Conservation (phyloP, 2,329 filamentous ascomycete species). For the Cryphonectria japonica region DNA sequence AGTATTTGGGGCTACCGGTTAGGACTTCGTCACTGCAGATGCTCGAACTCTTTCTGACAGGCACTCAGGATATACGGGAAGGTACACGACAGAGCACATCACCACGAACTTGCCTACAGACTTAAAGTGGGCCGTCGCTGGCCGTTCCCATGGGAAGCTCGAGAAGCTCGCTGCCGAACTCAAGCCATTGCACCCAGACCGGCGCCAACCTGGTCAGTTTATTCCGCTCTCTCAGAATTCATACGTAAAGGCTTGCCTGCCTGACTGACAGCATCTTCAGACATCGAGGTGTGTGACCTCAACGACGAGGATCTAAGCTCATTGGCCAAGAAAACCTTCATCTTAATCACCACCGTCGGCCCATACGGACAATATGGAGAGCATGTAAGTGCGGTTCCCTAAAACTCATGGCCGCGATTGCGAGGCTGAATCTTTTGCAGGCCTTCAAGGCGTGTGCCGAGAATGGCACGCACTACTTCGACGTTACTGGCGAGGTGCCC, state of each 20-base stretch:
- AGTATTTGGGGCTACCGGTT: constrained; percentile 61
- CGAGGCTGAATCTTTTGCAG: constrained; percentile 17
- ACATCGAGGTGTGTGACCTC: constrained; percentile 57
- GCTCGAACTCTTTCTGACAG: constrained; percentile 19
- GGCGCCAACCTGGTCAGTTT: constrained; percentile 67
- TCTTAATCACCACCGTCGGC: constrained; percentile 63
- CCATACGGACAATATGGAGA: constrained; percentile 63
- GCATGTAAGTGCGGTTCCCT: constrained; percentile 32
- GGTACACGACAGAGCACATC: constrained; percentile 76
- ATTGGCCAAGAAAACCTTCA: constrained; percentile 59
- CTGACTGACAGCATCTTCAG: constrained; percentile 36
- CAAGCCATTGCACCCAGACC: constrained; percentile 68
- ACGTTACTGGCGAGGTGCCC: constrained; percentile 64
- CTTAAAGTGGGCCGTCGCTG: constrained; percentile 86
- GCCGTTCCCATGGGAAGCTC: constrained; percentile 78
- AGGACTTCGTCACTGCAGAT: not conserved
- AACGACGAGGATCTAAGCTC: constrained; percentile 49
- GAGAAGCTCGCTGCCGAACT: constrained; percentile 69
- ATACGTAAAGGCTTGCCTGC: not conserved
- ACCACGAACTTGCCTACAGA: constrained; percentile 70
- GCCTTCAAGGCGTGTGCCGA: constrained; percentile 66
- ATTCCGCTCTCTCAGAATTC: not conserved
- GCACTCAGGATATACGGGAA: constrained; percentile 78
- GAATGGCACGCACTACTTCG: constrained; percentile 66
- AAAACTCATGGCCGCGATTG: not conserved